Base-by-base conservation (phyloP, 2,329 filamentous ascomycete species). In the Scedosporium boydii region DNA sequence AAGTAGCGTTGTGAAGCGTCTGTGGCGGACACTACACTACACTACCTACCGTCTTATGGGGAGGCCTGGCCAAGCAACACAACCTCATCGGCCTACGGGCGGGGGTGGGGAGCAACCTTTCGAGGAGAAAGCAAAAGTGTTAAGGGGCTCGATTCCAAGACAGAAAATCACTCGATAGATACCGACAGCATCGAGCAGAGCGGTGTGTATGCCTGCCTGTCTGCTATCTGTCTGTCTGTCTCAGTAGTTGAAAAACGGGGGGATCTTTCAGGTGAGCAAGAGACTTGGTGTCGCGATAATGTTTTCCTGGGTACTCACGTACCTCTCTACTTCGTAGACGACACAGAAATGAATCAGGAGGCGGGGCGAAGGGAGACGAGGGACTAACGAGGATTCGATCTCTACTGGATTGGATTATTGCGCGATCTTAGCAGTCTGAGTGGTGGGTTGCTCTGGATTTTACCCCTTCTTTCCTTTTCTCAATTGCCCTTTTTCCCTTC, bases 401-500 rank as follows among this genome's bases (percentile, higher is more conserved):
- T 34, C 29, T 5, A 34, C 29, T 34, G 29, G 29, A 34, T 26
- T 26, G 58, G 46, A 23, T 61, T 53, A 55, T 61, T 61, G 59
- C 29, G 59, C 59, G 38, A 55, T 34, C 57, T 44, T 3, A 41
- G 48, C 59, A 21, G 26, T 27, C 29, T 61, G 59, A 56, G 59
- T 61, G 59, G 59, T 61, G 59, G 59, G 59, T 26, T 55, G 46
- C 14, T 29, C 29, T 34, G 12, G 34, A 44, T 6, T 44, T 38
- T 55, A 29, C 46, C 59, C 59, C 59, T 61, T 56, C 48, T 21
- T 61, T 34, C 10, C 44, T 7, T n/a, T 48, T n/a, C 44, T 48
- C 44, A 21, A 34, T 34, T 34, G 29, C 9, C 6, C 29, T 34
- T 23, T 23, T 34, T 34, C 29, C 29, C 29, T 34, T 34, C 29